Conservation (phyloP, 345 rosid genomes). For the Eucalyptus caleyi region DNA sequence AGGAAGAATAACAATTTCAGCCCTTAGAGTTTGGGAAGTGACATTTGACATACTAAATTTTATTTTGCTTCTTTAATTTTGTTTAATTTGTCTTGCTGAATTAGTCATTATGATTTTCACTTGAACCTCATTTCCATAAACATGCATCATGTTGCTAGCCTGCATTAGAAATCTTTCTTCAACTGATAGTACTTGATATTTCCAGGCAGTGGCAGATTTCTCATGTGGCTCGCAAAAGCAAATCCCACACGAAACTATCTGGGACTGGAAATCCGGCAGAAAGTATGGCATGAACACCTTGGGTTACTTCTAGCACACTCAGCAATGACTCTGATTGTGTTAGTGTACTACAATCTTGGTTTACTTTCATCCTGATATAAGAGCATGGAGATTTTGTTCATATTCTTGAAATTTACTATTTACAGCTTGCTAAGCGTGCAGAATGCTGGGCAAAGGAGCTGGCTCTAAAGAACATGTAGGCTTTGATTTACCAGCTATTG, state of each 20-base stretch:
- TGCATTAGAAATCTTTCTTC: background rate
- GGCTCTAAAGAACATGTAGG: constrained; percentile 67
- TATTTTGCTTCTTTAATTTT: background rate
- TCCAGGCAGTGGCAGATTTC: constrained; percentile 93
- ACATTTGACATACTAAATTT: background rate
- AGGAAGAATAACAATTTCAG: background rate
- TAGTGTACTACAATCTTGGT: background rate
- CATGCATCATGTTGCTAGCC: background rate
- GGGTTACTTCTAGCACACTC: constrained; percentile 8
- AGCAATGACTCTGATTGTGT: constrained; percentile 1
- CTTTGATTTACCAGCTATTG: background rate
- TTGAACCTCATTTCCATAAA: background rate
- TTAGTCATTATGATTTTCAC: background rate
- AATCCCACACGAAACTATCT: constrained; percentile 53
- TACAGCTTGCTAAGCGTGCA: constrained; percentile 81
- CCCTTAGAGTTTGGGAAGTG: background rate
- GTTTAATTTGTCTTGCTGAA: background rate
- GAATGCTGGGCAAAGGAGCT: constrained; percentile 71
- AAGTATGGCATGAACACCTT: constrained; percentile 43
- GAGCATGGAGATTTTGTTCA: background rate
- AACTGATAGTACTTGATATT: background rate
- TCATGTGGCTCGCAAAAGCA: constrained; percentile 72
- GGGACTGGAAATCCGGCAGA: constrained; percentile 81
- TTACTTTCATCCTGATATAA: background rate
- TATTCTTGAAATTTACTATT: background rate